phyloP scores from a whole-genome alignment of 202 grass and related monocot genomes.

The Carex arenaria region DNA sequence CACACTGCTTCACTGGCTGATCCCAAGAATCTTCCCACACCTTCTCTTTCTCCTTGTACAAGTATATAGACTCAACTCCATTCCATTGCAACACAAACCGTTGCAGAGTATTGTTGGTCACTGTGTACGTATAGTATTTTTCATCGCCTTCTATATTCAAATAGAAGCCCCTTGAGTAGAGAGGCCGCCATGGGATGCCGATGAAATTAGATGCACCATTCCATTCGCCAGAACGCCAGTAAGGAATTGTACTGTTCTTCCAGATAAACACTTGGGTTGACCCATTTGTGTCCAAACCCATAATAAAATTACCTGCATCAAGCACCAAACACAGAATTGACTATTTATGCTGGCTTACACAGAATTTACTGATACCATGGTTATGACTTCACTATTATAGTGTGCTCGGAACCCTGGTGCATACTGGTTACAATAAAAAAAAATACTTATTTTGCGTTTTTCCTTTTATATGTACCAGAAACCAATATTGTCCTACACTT shows the following conservation, averaged over 20 bases:
- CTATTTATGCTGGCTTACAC: background rate
- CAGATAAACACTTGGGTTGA: constrained; percentile 66
- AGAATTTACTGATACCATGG: background rate
- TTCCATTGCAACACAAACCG: constrained; percentile 55
- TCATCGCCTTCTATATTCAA: constrained; percentile 22
- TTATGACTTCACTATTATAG: background rate
- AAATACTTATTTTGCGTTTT: background rate
- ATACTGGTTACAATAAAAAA: background rate
- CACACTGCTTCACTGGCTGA: constrained; percentile 59
- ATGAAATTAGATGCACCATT: constrained; percentile 39
- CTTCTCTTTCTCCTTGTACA: constrained; percentile 21
- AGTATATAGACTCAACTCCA: constrained; percentile 47
- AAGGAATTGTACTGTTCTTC: constrained; percentile 31
- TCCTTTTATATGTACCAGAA: background rate
- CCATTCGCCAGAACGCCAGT: constrained; percentile 48
- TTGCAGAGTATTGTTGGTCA: constrained; percentile 43
- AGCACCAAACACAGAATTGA: background rate
- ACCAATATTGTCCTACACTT: background rate
- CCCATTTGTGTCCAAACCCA: constrained; percentile 53
- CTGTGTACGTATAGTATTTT: constrained; percentile 58
- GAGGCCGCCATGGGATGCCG: constrained; percentile 58
- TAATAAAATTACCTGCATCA: constrained; percentile 42
- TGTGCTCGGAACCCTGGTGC: background rate
- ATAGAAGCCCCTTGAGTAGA: constrained; percentile 51
- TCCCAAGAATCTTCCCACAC: constrained; percentile 51